phyloP scores from a whole-genome alignment of 2,329 filamentous ascomycete genomes.

The Fusarium goolgardi region DNA sequence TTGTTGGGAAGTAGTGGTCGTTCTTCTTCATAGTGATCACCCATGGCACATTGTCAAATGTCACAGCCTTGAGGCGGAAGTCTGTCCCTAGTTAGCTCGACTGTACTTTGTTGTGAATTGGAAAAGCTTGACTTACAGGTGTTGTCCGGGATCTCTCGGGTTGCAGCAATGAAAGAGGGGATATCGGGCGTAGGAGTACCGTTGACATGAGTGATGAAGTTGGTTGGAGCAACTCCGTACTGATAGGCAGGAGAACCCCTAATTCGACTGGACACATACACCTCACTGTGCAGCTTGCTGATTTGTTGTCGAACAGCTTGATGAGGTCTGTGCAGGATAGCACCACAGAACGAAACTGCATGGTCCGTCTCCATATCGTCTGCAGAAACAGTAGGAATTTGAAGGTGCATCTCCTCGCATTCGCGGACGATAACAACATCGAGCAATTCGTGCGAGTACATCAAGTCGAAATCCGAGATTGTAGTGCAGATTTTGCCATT shows the following conservation, averaged over 20 bases:
- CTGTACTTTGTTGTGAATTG: background rate
- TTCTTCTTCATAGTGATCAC: constrained; percentile 99
- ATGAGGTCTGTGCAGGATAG: constrained; percentile 91
- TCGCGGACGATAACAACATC: constrained; percentile 89
- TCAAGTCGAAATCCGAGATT: constrained; percentile 91
- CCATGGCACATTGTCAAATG: constrained; percentile 98
- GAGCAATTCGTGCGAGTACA: constrained; percentile 89
- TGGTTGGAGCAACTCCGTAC: constrained; percentile 93
- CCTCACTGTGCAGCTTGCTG: constrained; percentile 92
- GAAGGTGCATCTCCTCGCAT: constrained; percentile 79
- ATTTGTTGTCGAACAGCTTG: constrained; percentile 98
- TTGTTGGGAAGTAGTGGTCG: constrained; percentile 88
- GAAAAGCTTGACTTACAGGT: constrained; percentile 70
- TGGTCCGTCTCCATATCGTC: constrained; percentile 93
- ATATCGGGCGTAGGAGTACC: constrained; percentile 86
- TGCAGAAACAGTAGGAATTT: constrained; percentile 86
- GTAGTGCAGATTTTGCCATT: constrained; percentile 94
- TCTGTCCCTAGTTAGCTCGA: constrained; percentile 61
- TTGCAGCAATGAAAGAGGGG: constrained; percentile 81
- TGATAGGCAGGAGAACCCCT: constrained; percentile 87
- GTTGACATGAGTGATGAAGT: constrained; percentile 97
- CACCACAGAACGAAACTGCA: constrained; percentile 94
- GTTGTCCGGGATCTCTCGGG: constrained; percentile 91
- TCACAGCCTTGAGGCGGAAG: constrained; percentile 96
- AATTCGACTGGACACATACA: constrained; percentile 91